Percentiles rank a stretch among this genome's conserved stretches.
phyloP scores from a whole-genome alignment of 208 protist genomes.

The Porcisia deanei region DNA sequence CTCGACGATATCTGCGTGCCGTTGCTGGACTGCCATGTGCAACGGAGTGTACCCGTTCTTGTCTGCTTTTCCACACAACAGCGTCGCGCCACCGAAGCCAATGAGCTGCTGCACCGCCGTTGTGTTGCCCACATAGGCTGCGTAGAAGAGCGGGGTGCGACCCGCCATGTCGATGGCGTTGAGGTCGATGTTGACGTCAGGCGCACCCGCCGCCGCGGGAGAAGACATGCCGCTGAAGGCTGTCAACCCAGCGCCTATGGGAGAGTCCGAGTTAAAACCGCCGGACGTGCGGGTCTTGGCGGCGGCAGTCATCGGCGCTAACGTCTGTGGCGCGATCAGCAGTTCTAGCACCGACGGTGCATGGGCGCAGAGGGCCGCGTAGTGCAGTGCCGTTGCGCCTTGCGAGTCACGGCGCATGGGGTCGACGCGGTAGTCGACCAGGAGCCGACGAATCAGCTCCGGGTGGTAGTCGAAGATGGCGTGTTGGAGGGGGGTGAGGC shows the following conservation, averaged over 20 bases:
- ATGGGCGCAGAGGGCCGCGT: conserved; percentile 50
- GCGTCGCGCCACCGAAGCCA: conserved; percentile 10
- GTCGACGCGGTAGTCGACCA: conserved; percentile 71
- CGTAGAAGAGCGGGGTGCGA: conserved; percentile 86
- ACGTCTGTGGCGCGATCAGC: conserved; percentile 39
- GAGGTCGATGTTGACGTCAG: conserved; percentile 53
- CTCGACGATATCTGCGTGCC: conserved; percentile 44
- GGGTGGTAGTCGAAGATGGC: conserved; percentile 83
- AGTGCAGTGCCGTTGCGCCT: conserved; percentile 83
- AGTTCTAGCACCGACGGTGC: conserved; percentile 55
- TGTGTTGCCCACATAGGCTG: conserved; percentile 63
- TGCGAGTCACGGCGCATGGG: conserved; percentile 69
- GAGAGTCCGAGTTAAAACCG: conserved; percentile 8
- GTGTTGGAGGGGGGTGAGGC: conserved; percentile 70
- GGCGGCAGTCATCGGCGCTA: conserved; percentile 2
- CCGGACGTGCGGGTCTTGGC: conserved; percentile 3
- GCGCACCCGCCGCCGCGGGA: not conserved
- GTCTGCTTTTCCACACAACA: conserved; percentile 49
- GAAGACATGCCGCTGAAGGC: not conserved
- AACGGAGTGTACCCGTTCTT: conserved; percentile 65
- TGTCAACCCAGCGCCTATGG: not conserved
- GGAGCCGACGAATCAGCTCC: conserved; percentile 75
- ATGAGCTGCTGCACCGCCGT: conserved; percentile 55
- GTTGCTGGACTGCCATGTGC: conserved; percentile 68
- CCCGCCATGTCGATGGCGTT: conserved; percentile 76